phyloP scores from a whole-genome alignment of 176 grass and related monocot species.

The Ananas comosus region DNA sequence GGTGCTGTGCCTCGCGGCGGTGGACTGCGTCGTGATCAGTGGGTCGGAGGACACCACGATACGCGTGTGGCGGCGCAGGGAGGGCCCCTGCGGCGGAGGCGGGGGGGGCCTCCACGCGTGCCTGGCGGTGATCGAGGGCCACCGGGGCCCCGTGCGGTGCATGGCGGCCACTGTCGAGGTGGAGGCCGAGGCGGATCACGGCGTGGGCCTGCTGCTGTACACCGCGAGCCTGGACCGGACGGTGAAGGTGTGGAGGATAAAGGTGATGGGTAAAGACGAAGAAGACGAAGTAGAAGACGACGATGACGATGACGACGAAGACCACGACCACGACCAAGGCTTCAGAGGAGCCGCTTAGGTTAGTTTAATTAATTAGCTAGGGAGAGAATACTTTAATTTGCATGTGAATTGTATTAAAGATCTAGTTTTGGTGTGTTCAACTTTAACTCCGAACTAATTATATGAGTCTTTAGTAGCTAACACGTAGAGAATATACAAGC shows the following conservation, averaged over 20 bases:
- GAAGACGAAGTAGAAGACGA: conserved; percentile 11
- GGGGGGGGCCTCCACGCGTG: conserved; percentile 66
- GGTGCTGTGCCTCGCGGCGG: conserved; percentile 53
- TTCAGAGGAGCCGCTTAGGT: conserved; percentile 26
- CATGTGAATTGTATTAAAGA: too few species aligned
- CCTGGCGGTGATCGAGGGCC: conserved; percentile 76
- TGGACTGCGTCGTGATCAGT: conserved; percentile 48
- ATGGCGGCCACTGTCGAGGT: conserved; percentile 45
- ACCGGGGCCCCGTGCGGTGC: conserved; percentile 69
- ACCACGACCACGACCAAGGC: neutral
- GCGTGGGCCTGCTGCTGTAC: conserved; percentile 68
- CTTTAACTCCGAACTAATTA: too few species aligned
- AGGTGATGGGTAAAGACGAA: conserved; percentile 40
- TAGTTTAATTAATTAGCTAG: neutral
- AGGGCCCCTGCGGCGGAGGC: conserved; percentile 29
- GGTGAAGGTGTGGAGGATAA: conserved; percentile 92
- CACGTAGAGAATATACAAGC: too few species aligned
- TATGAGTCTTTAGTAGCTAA: too few species aligned
- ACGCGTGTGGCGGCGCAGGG: conserved; percentile 65
- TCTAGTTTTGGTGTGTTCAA: too few species aligned
- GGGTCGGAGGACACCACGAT: conserved; percentile 88
- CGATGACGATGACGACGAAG: neutral
- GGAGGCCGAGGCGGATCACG: conserved; percentile 44
- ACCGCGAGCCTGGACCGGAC: conserved; percentile 70
- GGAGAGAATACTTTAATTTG: too few species aligned